A percentile compares a stretch with the other conserved stretches of the same genome.
These are phyloP conservation scores for Eucalyptus camaldulensis DNA, from an alignment of 345 rosid genomes.

Conservation along the genomic window DNA sequence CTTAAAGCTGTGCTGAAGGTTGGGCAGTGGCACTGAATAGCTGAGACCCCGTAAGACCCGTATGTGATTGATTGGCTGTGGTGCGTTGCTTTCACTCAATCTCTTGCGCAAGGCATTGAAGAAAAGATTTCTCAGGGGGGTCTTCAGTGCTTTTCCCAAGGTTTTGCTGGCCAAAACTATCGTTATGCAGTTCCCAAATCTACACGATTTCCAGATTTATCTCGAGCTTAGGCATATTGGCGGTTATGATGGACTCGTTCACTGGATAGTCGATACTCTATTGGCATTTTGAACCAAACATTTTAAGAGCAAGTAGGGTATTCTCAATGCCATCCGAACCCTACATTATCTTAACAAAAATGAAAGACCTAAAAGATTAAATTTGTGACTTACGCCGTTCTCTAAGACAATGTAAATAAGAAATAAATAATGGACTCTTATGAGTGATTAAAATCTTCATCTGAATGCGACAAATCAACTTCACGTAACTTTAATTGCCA, in stretches of 20 bases:
- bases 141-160: neutral
- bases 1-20: neutral
- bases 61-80: neutral
- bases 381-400: neutral
- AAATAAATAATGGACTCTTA: neutral
- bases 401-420: neutral
- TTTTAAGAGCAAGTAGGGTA: neutral
- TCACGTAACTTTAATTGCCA: too few relatives aligned
- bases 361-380: neutral
- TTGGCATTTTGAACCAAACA: neutral
- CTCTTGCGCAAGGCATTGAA: neutral
- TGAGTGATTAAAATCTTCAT: neutral
- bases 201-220: neutral
- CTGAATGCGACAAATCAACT: too few relatives aligned
- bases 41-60: neutral
- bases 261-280: neutral
- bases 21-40: neutral
- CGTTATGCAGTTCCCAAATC: neutral
- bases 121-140: neutral
- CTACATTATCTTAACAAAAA: neutral
- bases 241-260: neutral
- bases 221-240: neutral
- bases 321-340: neutral
- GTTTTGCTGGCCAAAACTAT: neutral
- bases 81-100: neutral